phyloP scores from a whole-genome alignment of 805 yeast species.

The Wickerhamiella sorbophila region DNA sequence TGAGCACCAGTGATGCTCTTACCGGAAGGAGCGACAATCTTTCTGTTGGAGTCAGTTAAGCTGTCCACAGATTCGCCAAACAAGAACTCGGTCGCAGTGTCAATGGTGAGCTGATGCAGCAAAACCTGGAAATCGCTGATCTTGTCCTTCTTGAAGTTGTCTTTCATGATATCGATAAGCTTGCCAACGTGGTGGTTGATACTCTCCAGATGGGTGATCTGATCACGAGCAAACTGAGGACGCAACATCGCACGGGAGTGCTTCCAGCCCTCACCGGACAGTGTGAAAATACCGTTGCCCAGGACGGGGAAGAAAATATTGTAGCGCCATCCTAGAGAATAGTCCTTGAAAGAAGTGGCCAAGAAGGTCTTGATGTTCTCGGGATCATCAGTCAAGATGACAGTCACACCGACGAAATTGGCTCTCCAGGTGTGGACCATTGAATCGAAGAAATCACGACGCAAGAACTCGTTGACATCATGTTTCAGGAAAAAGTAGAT shows the following conservation, averaged over 20 bases:
- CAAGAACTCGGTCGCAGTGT: slow-evolving; percentile 19
- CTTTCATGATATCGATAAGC: slow-evolving; percentile 4
- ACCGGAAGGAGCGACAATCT: neutral
- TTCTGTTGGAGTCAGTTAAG: slow-evolving; percentile 2
- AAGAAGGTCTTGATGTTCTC: slow-evolving; percentile 24
- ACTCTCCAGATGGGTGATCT: slow-evolving; percentile 20
- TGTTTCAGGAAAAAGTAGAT: neutral
- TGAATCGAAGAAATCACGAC: neutral
- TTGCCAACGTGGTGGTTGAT: slow-evolving; percentile 13
- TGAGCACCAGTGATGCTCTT: slow-evolving; percentile 1
- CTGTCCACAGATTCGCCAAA: slow-evolving; percentile 17
- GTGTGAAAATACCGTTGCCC: slow-evolving; percentile 26
- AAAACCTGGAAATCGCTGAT: slow-evolving; percentile 15
- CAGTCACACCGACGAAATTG: neutral
- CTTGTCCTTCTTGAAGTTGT: neutral
- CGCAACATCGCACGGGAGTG: slow-evolving; percentile 24
- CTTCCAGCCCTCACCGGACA: slow-evolving; percentile 25
- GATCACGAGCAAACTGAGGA: slow-evolving; percentile 25
- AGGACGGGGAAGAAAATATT: slow-evolving; percentile 18
- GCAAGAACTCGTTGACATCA: slow-evolving; percentile 2
- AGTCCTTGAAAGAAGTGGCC: slow-evolving; percentile 24
- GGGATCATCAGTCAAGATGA: slow-evolving; percentile 20
- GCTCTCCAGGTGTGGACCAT: neutral
- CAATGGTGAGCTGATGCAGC: slow-evolving; percentile 16
- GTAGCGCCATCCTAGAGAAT: slow-evolving; percentile 20